Conservation (phyloP, 345 rosid species). For the Nasturtium officinale region DNA sequence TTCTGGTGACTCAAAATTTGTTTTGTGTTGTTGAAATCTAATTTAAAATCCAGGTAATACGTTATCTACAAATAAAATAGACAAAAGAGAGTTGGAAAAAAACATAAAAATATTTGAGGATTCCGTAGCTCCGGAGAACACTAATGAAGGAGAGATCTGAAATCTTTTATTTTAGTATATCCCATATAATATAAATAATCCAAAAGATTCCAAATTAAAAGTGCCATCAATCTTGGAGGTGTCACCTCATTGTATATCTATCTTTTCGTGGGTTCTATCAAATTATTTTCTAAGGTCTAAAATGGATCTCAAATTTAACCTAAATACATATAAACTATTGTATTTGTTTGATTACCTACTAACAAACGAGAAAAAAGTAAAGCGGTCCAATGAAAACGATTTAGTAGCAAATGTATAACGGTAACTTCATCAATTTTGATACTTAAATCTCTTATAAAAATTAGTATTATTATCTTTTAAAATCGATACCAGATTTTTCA, state of each 20-base stretch:
- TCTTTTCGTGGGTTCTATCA: background rate
- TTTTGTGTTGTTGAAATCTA: background rate
- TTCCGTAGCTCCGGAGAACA: conserved; percentile 27
- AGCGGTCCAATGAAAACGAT: background rate
- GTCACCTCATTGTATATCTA: conserved; percentile 22
- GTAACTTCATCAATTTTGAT: background rate
- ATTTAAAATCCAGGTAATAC: background rate
- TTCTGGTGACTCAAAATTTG: background rate
- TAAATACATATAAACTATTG: background rate
- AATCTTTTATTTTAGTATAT: background rate
- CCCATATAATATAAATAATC: conserved; percentile 21
- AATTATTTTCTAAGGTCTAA: background rate
- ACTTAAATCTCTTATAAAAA: background rate
- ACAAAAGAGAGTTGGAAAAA: background rate
- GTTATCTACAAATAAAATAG: background rate
- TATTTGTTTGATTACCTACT: background rate
- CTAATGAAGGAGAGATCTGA: conserved; percentile 37
- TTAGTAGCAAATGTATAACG: background rate
- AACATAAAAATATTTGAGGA: conserved; percentile 18
- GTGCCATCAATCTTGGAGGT: conserved; percentile 29
- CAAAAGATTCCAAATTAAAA: conserved; percentile 2
- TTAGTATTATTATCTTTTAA: background rate
- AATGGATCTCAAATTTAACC: background rate
- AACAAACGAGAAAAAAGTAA: background rate
- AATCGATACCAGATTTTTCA: background rate